A percentile compares a stretch with the other conserved stretches of the same genome.
phyloP scores from a whole-genome alignment of 768 basidiomycete genomes.

The Termitomyces eurrhizus region DNA sequence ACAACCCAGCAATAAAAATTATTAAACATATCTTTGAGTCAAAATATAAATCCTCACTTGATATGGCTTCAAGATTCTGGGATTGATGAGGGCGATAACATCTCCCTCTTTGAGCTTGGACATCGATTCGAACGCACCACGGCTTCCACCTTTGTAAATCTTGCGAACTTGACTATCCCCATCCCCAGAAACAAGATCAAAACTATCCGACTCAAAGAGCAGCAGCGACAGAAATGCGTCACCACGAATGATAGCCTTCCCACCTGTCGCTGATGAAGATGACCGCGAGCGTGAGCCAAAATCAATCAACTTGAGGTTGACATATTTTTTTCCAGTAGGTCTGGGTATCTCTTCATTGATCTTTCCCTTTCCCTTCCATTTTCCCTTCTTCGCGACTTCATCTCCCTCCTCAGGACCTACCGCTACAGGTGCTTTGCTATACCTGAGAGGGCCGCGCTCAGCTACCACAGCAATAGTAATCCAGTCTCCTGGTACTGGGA shows the following conservation, averaged over 20 bases:
- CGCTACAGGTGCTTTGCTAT: slow-evolving; percentile 63
- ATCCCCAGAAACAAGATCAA: slow-evolving; percentile 50
- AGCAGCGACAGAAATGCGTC: slow-evolving; percentile 82
- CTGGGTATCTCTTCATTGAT: slow-evolving; percentile 30
- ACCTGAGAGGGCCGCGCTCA: slow-evolving; percentile 77
- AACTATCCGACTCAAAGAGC: slow-evolving; percentile 83
- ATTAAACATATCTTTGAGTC: background rate
- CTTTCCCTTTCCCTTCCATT: slow-evolving; percentile 33
- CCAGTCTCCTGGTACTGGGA: slow-evolving; percentile 93
- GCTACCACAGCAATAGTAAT: slow-evolving; percentile 95
- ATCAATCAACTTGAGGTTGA: slow-evolving; percentile 82
- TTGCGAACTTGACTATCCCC: slow-evolving; percentile 52
- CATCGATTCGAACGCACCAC: slow-evolving; percentile 87
- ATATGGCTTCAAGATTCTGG: slow-evolving; percentile 81
- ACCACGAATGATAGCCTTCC: slow-evolving; percentile 61
- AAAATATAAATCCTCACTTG: slow-evolving; percentile 45
- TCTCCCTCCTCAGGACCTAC: slow-evolving; percentile 44
- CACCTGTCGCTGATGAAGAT: slow-evolving; percentile 49
- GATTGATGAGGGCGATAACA: slow-evolving; percentile 87
- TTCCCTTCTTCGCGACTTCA: slow-evolving; percentile 27
- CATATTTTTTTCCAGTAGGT: slow-evolving; percentile 70
- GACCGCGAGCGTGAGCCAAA: slow-evolving; percentile 63
- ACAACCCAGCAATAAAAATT: background rate
- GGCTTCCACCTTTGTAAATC: slow-evolving; percentile 83
- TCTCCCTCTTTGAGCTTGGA: slow-evolving; percentile 86